Evolutionary conservation across 768 basidiomycete species (phyloP), one percentile per base, ranked within the genome.

Genomic region (Leccinum sublutescens): DNA sequence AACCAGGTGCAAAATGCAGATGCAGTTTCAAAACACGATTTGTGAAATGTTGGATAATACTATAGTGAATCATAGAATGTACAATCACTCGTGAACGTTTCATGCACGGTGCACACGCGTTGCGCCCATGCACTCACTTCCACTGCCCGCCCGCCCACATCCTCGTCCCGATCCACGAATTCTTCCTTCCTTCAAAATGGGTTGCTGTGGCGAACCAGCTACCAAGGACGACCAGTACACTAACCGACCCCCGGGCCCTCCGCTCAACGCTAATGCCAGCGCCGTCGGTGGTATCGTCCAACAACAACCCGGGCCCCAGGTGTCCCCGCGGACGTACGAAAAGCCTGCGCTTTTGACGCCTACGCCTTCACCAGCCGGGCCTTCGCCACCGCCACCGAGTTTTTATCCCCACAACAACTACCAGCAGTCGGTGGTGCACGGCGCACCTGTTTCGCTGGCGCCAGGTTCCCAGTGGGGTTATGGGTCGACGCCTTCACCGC

Each of bases 131-230:
- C 17, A 40, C 7, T 38, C 36, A 17, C 38, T 17, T n/a, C 17
- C 17, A 40, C 38, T 33, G 29, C 29, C 36, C 36, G 15, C 36
- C 36, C 36, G 7, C 36, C 15, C 23, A 31, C 15, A 14, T 2
- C 29, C 29, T 31, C 29, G 9, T 25, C 25, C 25, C 25, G 25
- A 25, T 25, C 25, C 25, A 31, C 31, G 10, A 31, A 4, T 31
- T 31, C 3, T 31, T 31, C 31, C 31, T 31, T 31, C 31, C 55
- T 36, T 3, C 34, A 4, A 45, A 0, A 23, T 87, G 85, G 79
- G 83, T 61, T 90, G 89, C 66, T 91, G 89, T 68, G 86, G 87
- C n/a, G 79, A 82, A 51, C 63, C 80, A 7, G 68, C 62, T 33
- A 66, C 68, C 36, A 66, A 68, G 29, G 68, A 74, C 57, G 61